Evolutionary conservation across 2,329 filamentous ascomycete species (phyloP).

Genomic region (Tricladium varicosporioides): DNA sequence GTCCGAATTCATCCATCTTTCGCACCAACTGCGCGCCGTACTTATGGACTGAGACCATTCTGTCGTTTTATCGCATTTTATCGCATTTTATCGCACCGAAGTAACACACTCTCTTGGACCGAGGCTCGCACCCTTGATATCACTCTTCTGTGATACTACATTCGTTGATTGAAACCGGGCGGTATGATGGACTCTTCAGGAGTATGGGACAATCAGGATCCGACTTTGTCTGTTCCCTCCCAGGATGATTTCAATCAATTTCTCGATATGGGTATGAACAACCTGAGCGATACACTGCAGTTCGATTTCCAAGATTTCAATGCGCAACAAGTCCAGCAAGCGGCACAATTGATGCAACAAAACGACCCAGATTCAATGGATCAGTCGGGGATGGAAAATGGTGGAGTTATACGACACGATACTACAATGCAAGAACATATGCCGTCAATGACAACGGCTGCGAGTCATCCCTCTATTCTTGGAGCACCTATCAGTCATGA

Average conservation of each 20-base stretch:
- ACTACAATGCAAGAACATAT: conserved; percentile 45
- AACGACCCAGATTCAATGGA: conserved; percentile 42
- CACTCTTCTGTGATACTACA: neutral
- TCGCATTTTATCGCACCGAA: neutral
- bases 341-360: conserved; percentile 29
- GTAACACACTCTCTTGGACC: neutral
- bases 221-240: conserved; percentile 47
- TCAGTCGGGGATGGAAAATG: conserved; percentile 41
- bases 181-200: conserved; percentile 33
- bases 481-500: conserved; percentile 37
- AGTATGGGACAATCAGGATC: conserved; percentile 55
- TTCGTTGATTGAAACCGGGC: neutral
- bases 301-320: conserved; percentile 61
- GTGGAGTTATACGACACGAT: conserved; percentile 28
- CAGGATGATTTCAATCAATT: conserved; percentile 66
- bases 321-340: conserved; percentile 24
- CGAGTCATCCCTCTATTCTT: conserved; percentile 44
- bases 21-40: too few relatives aligned
- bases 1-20: too few relatives aligned
- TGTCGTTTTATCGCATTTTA: too few relatives aligned
- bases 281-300: conserved; percentile 51
- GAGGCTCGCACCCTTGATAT: neutral
- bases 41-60: too few relatives aligned
- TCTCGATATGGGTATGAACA: conserved; percentile 57
- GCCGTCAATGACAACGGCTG: conserved; percentile 45